These are phyloP conservation scores for Trichodelitschia bisporula DNA, from an alignment of 495 filamentous ascomycete genomes.

Conservation along the genomic window DNA sequence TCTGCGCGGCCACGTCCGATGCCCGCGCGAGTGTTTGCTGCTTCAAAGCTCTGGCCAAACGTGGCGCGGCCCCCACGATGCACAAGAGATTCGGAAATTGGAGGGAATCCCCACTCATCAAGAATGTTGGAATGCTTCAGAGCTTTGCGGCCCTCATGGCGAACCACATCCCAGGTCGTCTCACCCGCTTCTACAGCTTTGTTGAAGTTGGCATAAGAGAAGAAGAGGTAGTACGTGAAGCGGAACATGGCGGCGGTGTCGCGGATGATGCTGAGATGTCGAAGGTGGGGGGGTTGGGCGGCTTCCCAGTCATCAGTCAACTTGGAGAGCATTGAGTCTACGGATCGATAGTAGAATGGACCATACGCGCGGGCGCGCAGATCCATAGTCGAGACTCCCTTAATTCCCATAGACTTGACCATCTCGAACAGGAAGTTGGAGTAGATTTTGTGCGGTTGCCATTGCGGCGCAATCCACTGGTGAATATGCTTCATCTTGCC, in stretches of 20 bases:
- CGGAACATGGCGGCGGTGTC: slow-evolving; percentile 30
- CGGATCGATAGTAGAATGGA: slow-evolving; percentile 27
- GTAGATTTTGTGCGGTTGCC: slow-evolving; percentile 27
- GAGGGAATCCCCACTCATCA: neutral
- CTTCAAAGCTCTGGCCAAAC: neutral
- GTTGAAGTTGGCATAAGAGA: slow-evolving; percentile 28
- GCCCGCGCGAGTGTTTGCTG: neutral
- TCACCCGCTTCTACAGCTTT: slow-evolving; percentile 29
- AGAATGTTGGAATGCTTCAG: neutral
- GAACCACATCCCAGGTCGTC: slow-evolving; percentile 32
- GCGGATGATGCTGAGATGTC: slow-evolving; percentile 35
- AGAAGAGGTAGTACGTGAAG: slow-evolving; percentile 31
- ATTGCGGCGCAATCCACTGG: too few relatives aligned
- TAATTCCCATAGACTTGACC: slow-evolving; percentile 23
- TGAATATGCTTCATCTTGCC: too few relatives aligned
- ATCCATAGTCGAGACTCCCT: slow-evolving; percentile 27
- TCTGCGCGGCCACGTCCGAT: neutral
- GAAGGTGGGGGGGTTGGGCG: slow-evolving; percentile 36
- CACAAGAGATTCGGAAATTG: neutral
- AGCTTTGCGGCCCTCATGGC: slow-evolving; percentile 16
- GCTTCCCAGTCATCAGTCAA: slow-evolving; percentile 33
- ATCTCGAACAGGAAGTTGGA: slow-evolving; percentile 29
- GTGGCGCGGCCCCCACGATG: too few relatives aligned
- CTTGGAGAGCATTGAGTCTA: slow-evolving; percentile 29
- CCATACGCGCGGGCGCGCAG: slow-evolving; percentile 26